Percentiles rank a stretch among this genome's conserved stretches.
phyloP scores from a whole-genome alignment of 768 basidiomycete species.

The Lentinus tigrinus region DNA sequence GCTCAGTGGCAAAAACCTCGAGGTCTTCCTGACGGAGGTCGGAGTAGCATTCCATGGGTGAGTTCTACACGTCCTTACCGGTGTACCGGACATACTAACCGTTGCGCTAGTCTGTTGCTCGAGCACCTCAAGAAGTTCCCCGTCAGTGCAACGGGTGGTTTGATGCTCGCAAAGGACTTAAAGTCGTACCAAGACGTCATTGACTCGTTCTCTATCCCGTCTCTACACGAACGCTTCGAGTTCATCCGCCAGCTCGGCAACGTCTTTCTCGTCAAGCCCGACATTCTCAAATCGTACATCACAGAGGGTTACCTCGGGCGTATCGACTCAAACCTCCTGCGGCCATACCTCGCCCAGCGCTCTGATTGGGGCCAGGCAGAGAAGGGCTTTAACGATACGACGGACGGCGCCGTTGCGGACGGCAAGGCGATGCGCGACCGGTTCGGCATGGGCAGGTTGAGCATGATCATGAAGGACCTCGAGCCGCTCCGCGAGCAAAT shows the following conservation, averaged over 20 bases:
- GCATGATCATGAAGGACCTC: conserved; percentile 86
- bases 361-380: conserved; percentile 90
- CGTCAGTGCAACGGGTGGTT: conserved; percentile 92
- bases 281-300: conserved; percentile 93
- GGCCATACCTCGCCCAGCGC: conserved; percentile 87
- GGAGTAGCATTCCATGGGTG: conserved; percentile 93
- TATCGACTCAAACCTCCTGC: conserved; percentile 82
- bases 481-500: conserved; percentile 62
- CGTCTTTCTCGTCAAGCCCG: conserved; percentile 93
- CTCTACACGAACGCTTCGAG: conserved; percentile 92
- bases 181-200: conserved; percentile 95
- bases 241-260: conserved; percentile 97
- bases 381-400: conserved; percentile 69
- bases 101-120: conserved; percentile 65
- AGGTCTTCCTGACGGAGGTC: conserved; percentile 89
- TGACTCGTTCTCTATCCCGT: conserved; percentile 75
- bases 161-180: conserved; percentile 99
- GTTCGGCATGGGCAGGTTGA: conserved; percentile 66
- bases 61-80: conserved; percentile 5
- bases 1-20: conserved; percentile 89
- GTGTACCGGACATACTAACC: not conserved
- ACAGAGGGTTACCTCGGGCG: conserved; percentile 91
- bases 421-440: conserved; percentile 59
- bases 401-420: conserved; percentile 36
- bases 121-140: conserved; percentile 97